Base-by-base conservation (phyloP, 2,329 filamentous ascomycete species). In the Arthrobotrys entomopaga region DNA sequence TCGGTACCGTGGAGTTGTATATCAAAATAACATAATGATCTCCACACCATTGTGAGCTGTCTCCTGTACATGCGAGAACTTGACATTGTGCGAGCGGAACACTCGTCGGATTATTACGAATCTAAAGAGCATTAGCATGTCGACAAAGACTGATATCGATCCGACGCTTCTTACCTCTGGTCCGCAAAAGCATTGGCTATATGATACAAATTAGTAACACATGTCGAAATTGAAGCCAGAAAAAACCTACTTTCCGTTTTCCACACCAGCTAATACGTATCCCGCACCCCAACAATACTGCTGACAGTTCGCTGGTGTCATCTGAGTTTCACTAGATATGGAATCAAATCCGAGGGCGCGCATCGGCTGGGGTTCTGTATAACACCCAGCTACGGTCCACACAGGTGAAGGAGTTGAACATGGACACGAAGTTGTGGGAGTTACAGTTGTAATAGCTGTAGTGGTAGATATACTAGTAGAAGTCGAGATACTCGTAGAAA, bases 141-240 rank as follows among this genome's bases (percentile, higher is more conserved):
- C 10, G 29, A 34, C 29, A 5, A 10, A 34, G 6, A 34, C 3
- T 10, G 10, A 8, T 34, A 34, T 34, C 6, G 10, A 10, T 34
- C 29, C 29, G 10, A 10, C 6, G 29, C 6, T 34, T 34, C 20
- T 16, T 13, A 50, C 48, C 20, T 26, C 20, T 15, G 29, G 29
- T 13, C 50, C 50, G 11, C 50, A 53, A 34, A 53, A 53, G 13
- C 50, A 53, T 34, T 53, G 50, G 13, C 50, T 53, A 29, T 6
- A 24, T 48, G 3, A 50, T 3, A 20, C 29, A 22, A 22, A 19
- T 50, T 50, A 50, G 48, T 19, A 50, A 34, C 10, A 6, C 7
- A 3, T 5, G n/a, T 6, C n/a, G n/a, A 6, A 49, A 49, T 3
- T 43, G 2, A 43, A 11, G 20, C 20, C 3, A 3, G 7, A 8